Base-by-base conservation (phyloP, 148 eudicot genomes). In the Amaranthus palmeri region DNA sequence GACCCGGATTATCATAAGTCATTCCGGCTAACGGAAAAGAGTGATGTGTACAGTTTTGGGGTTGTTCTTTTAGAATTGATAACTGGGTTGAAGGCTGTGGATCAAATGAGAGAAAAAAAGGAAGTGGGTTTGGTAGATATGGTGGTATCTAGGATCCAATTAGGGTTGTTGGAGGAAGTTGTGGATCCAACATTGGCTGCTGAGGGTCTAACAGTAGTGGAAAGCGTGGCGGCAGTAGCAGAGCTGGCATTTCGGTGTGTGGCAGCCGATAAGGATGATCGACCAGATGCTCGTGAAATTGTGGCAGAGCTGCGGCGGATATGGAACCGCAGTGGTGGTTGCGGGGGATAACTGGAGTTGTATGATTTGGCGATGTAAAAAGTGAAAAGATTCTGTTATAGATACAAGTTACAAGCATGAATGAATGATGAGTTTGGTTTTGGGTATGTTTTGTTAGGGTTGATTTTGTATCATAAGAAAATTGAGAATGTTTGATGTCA, bases 241-340 rank as follows among this genome's bases (percentile, higher is more conserved):
- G 98, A 95, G 82, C 76, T 95, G 48, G 97, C 98, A 6, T 95
- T 95, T 54, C 79, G 82, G 67, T 95, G 98, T 10, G 91, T 95
- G 48, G 97, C 98, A 10, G 84, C 76, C 0, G 96, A 95, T 49
- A 95, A 91, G 78, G 98, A 95, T 14, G 98, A 95, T 41, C 68
- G 98, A 77, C 98, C 98, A 6, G 90, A 95, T 63, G 87, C 91
- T 1, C 77, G 80, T 77, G 98, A 91, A 72, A 92, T 89, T 45
- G 96, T 79, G 82, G 85, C 77, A 50, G 98, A 95, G 89, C 65
- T 95, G 53, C 46, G 88, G 71, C 72, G 97, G 83, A 85, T 93
- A 5, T 82, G 85, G 82, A 76, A 65, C 25, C 77, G 82, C 9
- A 67, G 85, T 85, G 50, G 92, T 86, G 73, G 97, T 87, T 48